Conservation (phyloP, 768 basidiomycete genomes). For the Tylopilus balloui region DNA sequence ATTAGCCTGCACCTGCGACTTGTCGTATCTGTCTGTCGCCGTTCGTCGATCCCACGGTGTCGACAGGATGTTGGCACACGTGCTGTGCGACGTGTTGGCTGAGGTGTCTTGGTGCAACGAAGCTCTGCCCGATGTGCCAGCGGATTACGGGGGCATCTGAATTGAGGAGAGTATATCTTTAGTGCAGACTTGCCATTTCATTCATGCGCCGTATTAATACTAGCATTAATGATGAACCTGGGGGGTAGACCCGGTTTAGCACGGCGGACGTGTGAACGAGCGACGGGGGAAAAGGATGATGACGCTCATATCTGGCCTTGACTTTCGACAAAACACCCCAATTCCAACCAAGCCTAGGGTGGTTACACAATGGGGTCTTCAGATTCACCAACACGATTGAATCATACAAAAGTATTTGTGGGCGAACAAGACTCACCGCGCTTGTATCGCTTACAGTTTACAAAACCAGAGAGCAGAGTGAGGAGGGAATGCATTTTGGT, state of each 20-base stretch:
- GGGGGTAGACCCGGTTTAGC: slow-evolving; percentile 3
- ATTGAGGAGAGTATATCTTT: slow-evolving; percentile 72
- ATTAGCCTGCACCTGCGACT: slow-evolving; percentile 26
- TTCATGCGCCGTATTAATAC: slow-evolving; percentile 1
- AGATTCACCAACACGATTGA: slow-evolving; percentile 51
- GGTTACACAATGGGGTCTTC: slow-evolving; percentile 45
- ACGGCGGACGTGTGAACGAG: neutral
- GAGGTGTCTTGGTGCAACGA: slow-evolving; percentile 76
- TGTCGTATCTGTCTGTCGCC: slow-evolving; percentile 81
- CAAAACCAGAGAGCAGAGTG: neutral
- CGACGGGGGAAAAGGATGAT: neutral
- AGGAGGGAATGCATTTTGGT: slow-evolving; percentile 11
- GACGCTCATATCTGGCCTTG: slow-evolving; percentile 87
- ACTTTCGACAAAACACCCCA: slow-evolving; percentile 50
- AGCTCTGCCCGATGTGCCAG: slow-evolving; percentile 84
- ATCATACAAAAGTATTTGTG: slow-evolving; percentile 39
- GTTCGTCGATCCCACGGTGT: slow-evolving; percentile 73
- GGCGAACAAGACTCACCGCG: slow-evolving; percentile 28
- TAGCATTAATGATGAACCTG: slow-evolving; percentile 6
- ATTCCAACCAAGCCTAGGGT: slow-evolving; percentile 44
- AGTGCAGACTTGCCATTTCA: neutral
- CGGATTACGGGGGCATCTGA: slow-evolving; percentile 77
- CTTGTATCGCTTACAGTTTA: neutral
- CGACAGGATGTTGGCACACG: slow-evolving; percentile 85
- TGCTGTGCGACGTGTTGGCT: slow-evolving; percentile 83